Base-by-base conservation (phyloP, 495 filamentous ascomycete species). In the Cairneyella variabilis region DNA sequence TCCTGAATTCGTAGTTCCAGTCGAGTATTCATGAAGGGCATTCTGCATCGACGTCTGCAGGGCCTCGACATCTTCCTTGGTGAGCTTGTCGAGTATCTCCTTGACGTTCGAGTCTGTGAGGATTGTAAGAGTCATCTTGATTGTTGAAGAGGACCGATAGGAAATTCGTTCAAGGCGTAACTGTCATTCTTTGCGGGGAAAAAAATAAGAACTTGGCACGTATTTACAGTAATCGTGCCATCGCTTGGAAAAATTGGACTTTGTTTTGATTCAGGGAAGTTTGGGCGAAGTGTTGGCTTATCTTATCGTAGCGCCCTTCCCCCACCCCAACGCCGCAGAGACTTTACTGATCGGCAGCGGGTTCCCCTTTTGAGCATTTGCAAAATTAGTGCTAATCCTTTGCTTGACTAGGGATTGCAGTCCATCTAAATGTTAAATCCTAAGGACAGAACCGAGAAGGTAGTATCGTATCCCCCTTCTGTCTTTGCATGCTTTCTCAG, bases 11-110 rank as follows among this genome's bases (percentile, higher is more conserved):
- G 76, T 44, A 1, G 77, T 83, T 3, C 82, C 82, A 8, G 84
- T 88, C 0, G 89, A 91, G 64, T 93, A 95, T 56, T 90, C 85
- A 54, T 91, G 86, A 7, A 96, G 80, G 2, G 89, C 85, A 49
- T 82, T 72, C 38, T 77, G 76, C n/a, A 96, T 77, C n/a, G 77
- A 75, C 23, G 71, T 57, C 45, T 87, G 82, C 21, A 96, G 76
- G 0, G 66, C 64, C n/a, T 78, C 63, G 44, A 91, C 77, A 56
- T 96, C 89, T 18, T 84, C 79, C 26, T 69, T 68, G 20, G 71
- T 83, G n/a, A 96, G 76, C 42, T 77, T 83, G 48, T 84, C 77
- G n/a, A 96, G 81, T 20, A 95, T 69, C 1, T 66, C 59, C 56
- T 75, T 77, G 50, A 96, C 84, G 59, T 91, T 80, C 28, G 79